phyloP scores from a whole-genome alignment of 148 eudicot genomes.

The Oxyria digyna region DNA sequence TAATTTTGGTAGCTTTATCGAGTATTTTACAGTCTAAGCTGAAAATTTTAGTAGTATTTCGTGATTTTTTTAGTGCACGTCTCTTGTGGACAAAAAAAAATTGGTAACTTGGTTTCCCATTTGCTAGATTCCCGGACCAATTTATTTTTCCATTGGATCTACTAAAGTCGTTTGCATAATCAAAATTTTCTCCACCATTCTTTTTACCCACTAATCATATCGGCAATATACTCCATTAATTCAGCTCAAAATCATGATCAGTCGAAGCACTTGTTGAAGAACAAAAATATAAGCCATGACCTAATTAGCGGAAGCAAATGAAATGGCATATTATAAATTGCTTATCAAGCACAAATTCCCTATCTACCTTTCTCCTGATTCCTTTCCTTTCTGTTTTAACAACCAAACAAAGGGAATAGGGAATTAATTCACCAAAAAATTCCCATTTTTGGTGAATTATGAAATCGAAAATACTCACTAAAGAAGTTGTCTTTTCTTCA shows the following conservation, averaged over 20 bases:
- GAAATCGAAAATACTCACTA: neutral
- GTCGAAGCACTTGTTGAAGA: neutral
- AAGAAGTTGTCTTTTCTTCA: neutral
- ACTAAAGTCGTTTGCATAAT: neutral
- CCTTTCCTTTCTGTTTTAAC: neutral
- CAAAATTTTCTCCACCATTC: neutral
- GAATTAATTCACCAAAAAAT: neutral
- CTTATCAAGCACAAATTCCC: conserved; percentile 2
- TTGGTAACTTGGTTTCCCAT: neutral
- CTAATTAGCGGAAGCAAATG: neutral
- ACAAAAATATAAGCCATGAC: neutral
- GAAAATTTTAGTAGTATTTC: too few species aligned
- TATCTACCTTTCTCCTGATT: neutral
- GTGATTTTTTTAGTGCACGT: too few species aligned
- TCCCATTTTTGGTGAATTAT: neutral
- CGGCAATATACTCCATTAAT: neutral
- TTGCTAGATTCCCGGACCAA: neutral
- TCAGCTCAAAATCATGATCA: neutral
- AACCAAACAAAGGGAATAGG: neutral
- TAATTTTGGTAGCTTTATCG: neutral
- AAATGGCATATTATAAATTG: neutral
- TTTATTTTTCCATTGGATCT: neutral
- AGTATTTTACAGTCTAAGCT: too few species aligned
- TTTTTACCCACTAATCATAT: neutral
- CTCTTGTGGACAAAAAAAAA: too few species aligned